Evolutionary conservation across 306 rosid species (phyloP), one percentile per base, ranked within the genome.

Genomic region (Vicia sativa): DNA sequence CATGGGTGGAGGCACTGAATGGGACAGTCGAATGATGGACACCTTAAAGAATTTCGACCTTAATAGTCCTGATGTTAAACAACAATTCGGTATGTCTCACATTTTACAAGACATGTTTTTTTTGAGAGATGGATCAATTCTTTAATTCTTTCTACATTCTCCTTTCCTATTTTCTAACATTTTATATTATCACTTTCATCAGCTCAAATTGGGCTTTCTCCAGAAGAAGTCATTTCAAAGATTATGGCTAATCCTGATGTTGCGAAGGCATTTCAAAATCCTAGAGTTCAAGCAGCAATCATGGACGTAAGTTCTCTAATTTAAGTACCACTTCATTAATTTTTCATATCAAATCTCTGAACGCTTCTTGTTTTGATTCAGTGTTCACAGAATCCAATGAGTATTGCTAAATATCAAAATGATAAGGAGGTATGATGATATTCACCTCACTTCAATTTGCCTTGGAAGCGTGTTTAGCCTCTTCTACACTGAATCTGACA

Each of bases 131-230:
- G 76, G 76, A 38, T 67, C 65, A 45, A 46, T 53, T 23, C 38
- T 16, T 49, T 57, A 68, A 56, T 64, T 63, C 13, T 50, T 44
- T 29, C 14, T 62, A 39, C 26, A 34, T 42, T 25, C 18, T 23
- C 44, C 65, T 71, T 68, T 41, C 18, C 12, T 42, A n/a, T 45
- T 57, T 45, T 75, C 77, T 13, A 48, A 62, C 42, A 39, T 45
- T 44, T 78, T n/a, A 16, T 46, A n/a, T 73, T 75, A 49, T 78
- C 6, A 23, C 43, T 58, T 79, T 79, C 67, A 59, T 63, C 90
- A 95, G 99, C 90, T 80, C 97, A 90, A 91, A 88, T 95, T 70
- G 99, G 99, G 78, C 97, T 88, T 54, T 65, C 92, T 65, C 99
- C 97, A 11, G 97, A 95, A 79, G 91, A 95, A 78, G 96, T 89